Conservation (phyloP, 495 filamentous ascomycete species). For the Penicillium dipodomyicola region DNA sequence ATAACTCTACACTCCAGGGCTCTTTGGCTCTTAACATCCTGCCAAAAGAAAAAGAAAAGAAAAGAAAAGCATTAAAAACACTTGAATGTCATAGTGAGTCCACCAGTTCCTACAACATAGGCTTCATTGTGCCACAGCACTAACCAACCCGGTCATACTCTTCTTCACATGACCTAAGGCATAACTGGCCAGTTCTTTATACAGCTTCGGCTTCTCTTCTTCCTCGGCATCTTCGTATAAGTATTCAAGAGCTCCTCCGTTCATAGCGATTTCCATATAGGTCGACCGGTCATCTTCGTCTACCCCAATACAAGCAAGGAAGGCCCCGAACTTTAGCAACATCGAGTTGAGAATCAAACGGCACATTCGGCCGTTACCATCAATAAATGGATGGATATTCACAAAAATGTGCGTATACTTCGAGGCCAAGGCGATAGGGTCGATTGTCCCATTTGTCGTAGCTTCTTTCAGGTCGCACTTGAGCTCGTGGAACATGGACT, state of each 20-base stretch:
- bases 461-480: conserved; percentile 16
- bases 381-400: conserved; percentile 38
- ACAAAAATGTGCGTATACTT: conserved; percentile 34
- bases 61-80: too few relatives aligned
- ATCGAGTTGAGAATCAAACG: conserved; percentile 37
- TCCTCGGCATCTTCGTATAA: conserved; percentile 11
- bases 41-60: too few relatives aligned
- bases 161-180: conserved; percentile 6
- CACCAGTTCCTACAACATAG: not conserved
- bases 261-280: conserved; percentile 5
- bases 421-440: conserved; percentile 32
- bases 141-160: not conserved
- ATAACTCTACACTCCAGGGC: too few relatives aligned
- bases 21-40: too few relatives aligned
- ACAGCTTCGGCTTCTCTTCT: conserved; percentile 9
- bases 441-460: conserved; percentile 15
- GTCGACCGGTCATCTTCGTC: conserved; percentile 14
- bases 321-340: conserved; percentile 26
- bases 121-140: not conserved
- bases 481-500: conserved; percentile 27
- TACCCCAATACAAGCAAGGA: conserved; percentile 31
- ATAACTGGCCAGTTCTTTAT: conserved; percentile 14
- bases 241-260: conserved; percentile 5
- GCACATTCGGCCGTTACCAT: conserved; percentile 39
- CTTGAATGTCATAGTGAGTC: too few relatives aligned